Evolutionary conservation across 495 filamentous ascomycete genomes (phyloP), one percentile per base, ranked within the genome.

Genomic region (Penicillium longicatenatum): DNA sequence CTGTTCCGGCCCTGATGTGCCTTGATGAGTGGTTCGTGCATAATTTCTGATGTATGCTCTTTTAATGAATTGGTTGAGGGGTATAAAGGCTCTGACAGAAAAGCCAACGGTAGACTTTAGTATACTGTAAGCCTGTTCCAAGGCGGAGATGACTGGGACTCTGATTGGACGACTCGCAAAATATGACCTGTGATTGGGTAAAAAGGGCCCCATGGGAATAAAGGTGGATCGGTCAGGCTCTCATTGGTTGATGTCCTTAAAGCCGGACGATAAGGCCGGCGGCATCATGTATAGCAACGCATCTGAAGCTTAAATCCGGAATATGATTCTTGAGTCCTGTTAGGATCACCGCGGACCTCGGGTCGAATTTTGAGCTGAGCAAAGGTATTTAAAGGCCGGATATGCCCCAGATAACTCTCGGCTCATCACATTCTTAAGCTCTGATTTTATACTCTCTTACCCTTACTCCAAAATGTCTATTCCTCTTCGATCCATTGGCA

Each of bases 401-500:
- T 12, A 21, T 11, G 7, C 17, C 52, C 22, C 33, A 2, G 1
- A 4, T 17, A 44, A 12, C n/a, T 50, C 39, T 47, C 42, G 33
- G 17, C 24, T 55, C 42, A 30, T 43, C 10, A 50, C 6, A 14
- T 30, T 50, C 31, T 22, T 14, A 35, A 35, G 4, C 29, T 24
- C 42, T 29, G 30, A 41, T 1, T 11, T 16, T 4, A 16, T 16
- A 16, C 37, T 19, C 8, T 48, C 20, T 26, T 5, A 0, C 31
- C 44, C 19, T 8, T 29, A 22, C 35, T 41, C 43, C 39, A 50
- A 45, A 26, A 68, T 65, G 65, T 50, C 59, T 56, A 29, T 52
- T 21, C 62, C 62, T 37, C 17, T 49, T 17, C 75, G 82, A 35
- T 59, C 68, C 26, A 70, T 86, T 6, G 84, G 85, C 50, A 70